Base-by-base conservation (phyloP, 2,329 filamentous ascomycete genomes). In the Byssothecium circinans region DNA sequence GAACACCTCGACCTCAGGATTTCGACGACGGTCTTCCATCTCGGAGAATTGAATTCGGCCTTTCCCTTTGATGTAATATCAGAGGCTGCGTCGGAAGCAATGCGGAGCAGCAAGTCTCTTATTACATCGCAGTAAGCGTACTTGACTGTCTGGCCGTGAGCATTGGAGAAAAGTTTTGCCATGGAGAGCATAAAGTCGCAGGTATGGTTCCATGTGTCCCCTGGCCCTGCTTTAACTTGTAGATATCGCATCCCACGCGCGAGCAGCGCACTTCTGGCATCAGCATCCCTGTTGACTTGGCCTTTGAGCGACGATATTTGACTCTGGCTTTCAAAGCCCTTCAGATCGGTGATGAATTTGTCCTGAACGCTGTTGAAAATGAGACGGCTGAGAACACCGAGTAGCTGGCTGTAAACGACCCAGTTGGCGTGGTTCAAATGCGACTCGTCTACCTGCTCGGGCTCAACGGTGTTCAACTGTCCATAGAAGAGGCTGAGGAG, bases 371-470 rank as follows among this genome's bases (percentile, higher is more conserved):
- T 88, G 14, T 83, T 76, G 68, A 99, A 97, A 65, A 95, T 92
- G 55, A 94, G 86, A 36, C 88, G 87, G 72, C 94, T 96, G 88
- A 99, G 96, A 32, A 91, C 87, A n/a, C 95, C 94, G 1, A 99
- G 81, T 3, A 99, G 77, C 62, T 96, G 89, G 17, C 90, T 87
- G 68, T 96, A 96, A 2, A 99, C 84, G 49, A 89, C 88, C 92
- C 92, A 99, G 62, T 99, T 99, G 12, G 94, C 89, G 72, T 94
- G 84, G 56, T 91, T 90, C 19, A 97, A 77, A 0, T 89, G 85
- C 0, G 91, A 96, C 8, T 86, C 78, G 52, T 84, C 77, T 3
- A 92, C 76, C 62, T 91, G 85, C 7, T 96, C 90, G 0, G 88
- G 85, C 51, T 97, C 91, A 7, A 91, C 87, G 37, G 87, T 88